Percentiles rank a stretch among this genome's conserved stretches.
phyloP scores from a whole-genome alignment of 495 filamentous ascomycete genomes.

The Xylaria sp. region DNA sequence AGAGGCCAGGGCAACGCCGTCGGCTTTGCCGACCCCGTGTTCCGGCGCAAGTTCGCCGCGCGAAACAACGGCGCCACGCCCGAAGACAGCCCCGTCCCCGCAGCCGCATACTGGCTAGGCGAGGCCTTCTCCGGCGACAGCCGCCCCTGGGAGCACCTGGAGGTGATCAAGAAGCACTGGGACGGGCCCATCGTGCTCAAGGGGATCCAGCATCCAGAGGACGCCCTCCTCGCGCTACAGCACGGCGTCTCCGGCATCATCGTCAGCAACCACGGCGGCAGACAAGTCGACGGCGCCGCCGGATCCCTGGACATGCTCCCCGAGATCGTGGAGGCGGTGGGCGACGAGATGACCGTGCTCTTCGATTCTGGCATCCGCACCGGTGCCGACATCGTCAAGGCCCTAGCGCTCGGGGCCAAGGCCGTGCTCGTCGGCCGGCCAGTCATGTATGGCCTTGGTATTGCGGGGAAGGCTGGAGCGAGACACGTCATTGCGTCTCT shows the following conservation, averaged over 20 bases:
- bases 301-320: slow-evolving; percentile 52
- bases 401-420: slow-evolving; percentile 61
- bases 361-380: slow-evolving; percentile 59
- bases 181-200: slow-evolving; percentile 65
- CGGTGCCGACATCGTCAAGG: slow-evolving; percentile 58
- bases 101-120: slow-evolving; percentile 53
- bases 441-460: slow-evolving; percentile 56
- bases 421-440: slow-evolving; percentile 59
- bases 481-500: slow-evolving; percentile 35
- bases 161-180: slow-evolving; percentile 63
- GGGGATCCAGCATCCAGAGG: slow-evolving; percentile 45
- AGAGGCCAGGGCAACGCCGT: slow-evolving; percentile 35
- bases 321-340: slow-evolving; percentile 57
- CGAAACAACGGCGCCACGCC: slow-evolving; percentile 34
- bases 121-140: slow-evolving; percentile 48
- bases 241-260: slow-evolving; percentile 47
- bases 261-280: slow-evolving; percentile 50
- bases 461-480: slow-evolving; percentile 64
- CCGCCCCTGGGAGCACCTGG: slow-evolving; percentile 66
- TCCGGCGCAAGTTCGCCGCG: slow-evolving; percentile 51
- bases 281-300: slow-evolving; percentile 56
- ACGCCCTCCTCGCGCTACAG: slow-evolving; percentile 44
- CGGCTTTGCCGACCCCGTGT: slow-evolving; percentile 68
- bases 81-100: slow-evolving; percentile 35
- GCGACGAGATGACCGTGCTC: slow-evolving; percentile 50